Base-by-base conservation (phyloP, 1,284 basidiomycete genomes). In the Papiliotrema fonsecae region DNA sequence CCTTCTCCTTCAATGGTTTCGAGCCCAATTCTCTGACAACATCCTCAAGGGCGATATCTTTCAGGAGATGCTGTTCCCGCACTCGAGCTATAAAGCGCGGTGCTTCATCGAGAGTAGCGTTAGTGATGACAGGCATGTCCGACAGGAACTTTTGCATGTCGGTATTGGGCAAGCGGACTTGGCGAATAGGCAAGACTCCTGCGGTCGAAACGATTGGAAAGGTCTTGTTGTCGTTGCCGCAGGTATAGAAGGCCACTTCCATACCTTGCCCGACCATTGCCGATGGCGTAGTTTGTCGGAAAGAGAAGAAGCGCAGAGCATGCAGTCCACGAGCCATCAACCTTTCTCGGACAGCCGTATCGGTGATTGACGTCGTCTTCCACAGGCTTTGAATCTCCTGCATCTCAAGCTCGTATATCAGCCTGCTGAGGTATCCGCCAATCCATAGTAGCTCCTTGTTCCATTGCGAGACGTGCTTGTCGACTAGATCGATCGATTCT, bases 401-500 rank as follows among this genome's bases (percentile, higher is more conserved):
- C 57, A 97, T 76, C 72, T 98, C 93, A 25, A 85, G 75, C 64
- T 97, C 91, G 61, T 97, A 98, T 0, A 88, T 85, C 2, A 82
- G 77, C 7, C 94, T 84, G 31, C 85, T 78, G 11, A 97, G 78
- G 60, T 68, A 69, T 13, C 88, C 89, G 6, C 89, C 92, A 7
- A 91, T 78, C 61, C 82, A 86, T 6, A 97, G 77, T 0, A 96
- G 77, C 61, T 96, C 91, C 58, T 80, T 82, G 63, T 94, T 96
- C 89, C 89, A 93, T 14, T 85, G 84, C 6, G 71, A 71, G 11
- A 74, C 70, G 65, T 87, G 84, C 32, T 81, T 81, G 69, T 90
- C 87, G 60, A 87, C 84, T 5, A 92, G 76, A 72, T 96, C 92
- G 55, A 97, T 85, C 0, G 88, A 89, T 73, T 98, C 94, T 56